Base-by-base conservation (phyloP, 768 basidiomycete genomes). In the Phylloporus arenicola region DNA sequence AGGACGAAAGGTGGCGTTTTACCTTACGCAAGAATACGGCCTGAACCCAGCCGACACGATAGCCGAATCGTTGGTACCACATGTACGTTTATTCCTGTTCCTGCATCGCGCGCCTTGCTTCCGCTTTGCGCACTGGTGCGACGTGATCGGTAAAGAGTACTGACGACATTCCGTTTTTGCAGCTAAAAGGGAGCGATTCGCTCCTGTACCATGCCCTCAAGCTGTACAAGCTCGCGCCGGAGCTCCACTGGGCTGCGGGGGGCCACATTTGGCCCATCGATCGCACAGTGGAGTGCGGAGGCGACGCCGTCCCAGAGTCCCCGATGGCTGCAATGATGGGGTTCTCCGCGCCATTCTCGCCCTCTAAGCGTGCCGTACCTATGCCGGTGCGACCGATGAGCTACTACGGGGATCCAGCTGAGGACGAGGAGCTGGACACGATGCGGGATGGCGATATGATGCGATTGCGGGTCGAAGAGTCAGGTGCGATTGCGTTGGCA, bases 261-360 rank as follows among this genome's bases (percentile, higher is more conserved):
- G 87, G 87, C 17, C 89, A 85, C 64, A 74, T 91, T 53, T 91
- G 89, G 88, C 82, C 87, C 0, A 73, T 80, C 22, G 84, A 86
- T 58, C 78, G 79, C 45, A 76, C 79, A 0, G 83, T 89, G 17
- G 85, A 89, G 59, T 76, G 79, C 48, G 74, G 74, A 34, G 71
- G 71, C 45, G 79, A 82, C 34, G 67, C 72, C 49, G 53, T 57
- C 3, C 11, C 41, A 8, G 68, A 70, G 3, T 58, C 60, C 1
- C 59, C 64, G n/a, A 57, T 51, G 19, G 45, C 51, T 0, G 38
- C 53, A 22, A 62, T 64, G 61, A 52, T 67, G 59, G 45, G 52
- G 7, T 69, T 65, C 37, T 55, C 56, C 11, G 17, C 53, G 6
- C 61, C 55, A 3, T 69, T 48, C 30, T 64, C 63, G 24, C 64